Conservation (phyloP, 2,329 filamentous ascomycete species). For the Fusarium sp. region DNA sequence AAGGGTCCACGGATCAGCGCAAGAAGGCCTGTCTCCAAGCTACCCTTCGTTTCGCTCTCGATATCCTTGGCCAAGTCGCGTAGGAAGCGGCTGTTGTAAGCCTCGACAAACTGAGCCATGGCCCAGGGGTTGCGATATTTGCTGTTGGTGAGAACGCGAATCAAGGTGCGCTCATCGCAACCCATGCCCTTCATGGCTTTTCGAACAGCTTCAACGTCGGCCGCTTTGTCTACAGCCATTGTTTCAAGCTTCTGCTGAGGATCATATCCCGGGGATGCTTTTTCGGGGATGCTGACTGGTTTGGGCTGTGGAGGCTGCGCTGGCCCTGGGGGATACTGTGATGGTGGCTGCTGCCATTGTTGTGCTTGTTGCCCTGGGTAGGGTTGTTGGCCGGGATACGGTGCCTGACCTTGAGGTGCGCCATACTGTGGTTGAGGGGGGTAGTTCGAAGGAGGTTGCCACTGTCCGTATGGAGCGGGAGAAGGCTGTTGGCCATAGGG, state of each 20-base stretch:
- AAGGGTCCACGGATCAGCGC: slow-evolving; percentile 49
- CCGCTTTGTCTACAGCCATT: slow-evolving; percentile 45
- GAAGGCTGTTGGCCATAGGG: slow-evolving; percentile 22
- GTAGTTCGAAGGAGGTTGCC: slow-evolving; percentile 16
- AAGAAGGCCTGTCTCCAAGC: slow-evolving; percentile 47
- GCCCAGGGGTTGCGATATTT: slow-evolving; percentile 50
- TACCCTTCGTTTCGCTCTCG: slow-evolving; percentile 48
- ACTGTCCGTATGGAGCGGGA: slow-evolving; percentile 24
- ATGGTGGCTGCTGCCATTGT: slow-evolving; percentile 16
- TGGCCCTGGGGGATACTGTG: neutral
- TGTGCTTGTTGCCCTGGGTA: neutral
- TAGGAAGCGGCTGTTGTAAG: slow-evolving; percentile 51
- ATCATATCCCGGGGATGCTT: slow-evolving; percentile 48
- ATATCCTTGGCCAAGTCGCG: slow-evolving; percentile 50
- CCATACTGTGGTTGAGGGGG: slow-evolving; percentile 26
- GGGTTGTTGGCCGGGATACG: slow-evolving; percentile 9
- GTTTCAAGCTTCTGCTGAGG: slow-evolving; percentile 39
- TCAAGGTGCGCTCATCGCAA: slow-evolving; percentile 48
- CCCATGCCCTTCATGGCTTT: slow-evolving; percentile 53
- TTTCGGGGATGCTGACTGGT: slow-evolving; percentile 32
- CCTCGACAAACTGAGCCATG: slow-evolving; percentile 47
- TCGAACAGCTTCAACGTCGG: slow-evolving; percentile 47
- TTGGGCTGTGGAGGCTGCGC: slow-evolving; percentile 18
- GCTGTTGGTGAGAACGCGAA: slow-evolving; percentile 44
- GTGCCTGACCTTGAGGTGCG: slow-evolving; percentile 16